phyloP scores from a whole-genome alignment of 805 yeast species.

The Suhomyces kilbournensis region DNA sequence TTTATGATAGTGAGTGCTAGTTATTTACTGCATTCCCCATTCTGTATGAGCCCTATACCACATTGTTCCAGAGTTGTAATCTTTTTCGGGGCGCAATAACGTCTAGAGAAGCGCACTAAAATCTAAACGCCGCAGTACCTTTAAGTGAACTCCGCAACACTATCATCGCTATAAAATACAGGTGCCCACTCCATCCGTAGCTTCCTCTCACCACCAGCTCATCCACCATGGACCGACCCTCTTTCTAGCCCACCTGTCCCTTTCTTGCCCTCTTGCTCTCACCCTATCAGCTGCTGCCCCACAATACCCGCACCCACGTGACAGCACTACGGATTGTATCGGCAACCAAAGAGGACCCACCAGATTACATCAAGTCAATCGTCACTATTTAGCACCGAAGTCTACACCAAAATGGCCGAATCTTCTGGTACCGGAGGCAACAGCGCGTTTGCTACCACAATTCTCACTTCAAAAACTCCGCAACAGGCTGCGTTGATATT shows the following conservation, averaged over 20 bases:
- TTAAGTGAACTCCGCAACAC: neutral
- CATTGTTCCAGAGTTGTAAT: neutral
- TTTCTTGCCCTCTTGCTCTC: neutral
- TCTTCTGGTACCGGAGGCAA: neutral
- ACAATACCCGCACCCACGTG: neutral
- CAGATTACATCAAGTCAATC: neutral
- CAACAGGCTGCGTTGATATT: conserved; percentile 39
- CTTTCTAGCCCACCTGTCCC: neutral
- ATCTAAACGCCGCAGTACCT: neutral
- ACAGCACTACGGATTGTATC: neutral
- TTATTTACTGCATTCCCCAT: no score
- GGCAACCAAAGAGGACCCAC: neutral
- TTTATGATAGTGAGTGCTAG: neutral
- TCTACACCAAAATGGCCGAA: neutral
- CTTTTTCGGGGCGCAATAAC: neutral
- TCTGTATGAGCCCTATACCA: neutral
- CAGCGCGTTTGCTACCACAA: conserved; percentile 24
- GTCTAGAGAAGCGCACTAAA: neutral
- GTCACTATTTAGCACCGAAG: neutral
- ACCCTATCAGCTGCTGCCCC: neutral
- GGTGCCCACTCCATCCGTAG: neutral
- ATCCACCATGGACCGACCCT: neutral
- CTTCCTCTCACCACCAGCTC: neutral
- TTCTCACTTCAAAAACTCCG: conserved; percentile 42
- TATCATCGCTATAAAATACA: neutral